Base-by-base conservation (phyloP, 2,329 filamentous ascomycete genomes). In the Colletotrichum siamense region DNA sequence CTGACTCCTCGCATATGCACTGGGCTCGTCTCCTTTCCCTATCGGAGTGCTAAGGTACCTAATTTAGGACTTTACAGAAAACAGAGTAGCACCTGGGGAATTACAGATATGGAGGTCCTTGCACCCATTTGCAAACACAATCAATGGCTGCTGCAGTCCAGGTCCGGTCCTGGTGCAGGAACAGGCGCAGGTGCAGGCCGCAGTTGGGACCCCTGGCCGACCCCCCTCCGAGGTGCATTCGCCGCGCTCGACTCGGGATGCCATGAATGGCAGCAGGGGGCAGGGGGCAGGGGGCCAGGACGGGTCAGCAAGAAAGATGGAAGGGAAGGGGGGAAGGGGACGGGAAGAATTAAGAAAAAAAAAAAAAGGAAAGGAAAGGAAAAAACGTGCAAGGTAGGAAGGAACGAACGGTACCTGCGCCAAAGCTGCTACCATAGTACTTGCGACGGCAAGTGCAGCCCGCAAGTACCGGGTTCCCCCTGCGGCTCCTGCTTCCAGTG, bases 341-440 rank as follows among this genome's bases (percentile, higher is more conserved):
- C 44, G 44, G 44, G 44, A 49, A 13, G n/a, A 49, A 44, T 44
- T 44, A n/a, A n/a, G 16, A 12, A 3, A 10, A 3, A 6, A 49
- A 18, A 39, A 44, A 44, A 44, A 39, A 44, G 10, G 6, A 15
- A 24, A 9, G 12, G n/a, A 26, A 34, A 62, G 30, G 6, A 28
- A 72, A 61, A 59, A 62, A 26, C 34, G 59, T 12, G 44, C n/a
- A 22, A 65, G 63, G 32, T 15, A 22, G 52, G 71, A 63, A 65
- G 39, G 59, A 44, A 76, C 59, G 70, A 76, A 73, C 64, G 74
- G 74, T 76, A 76, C 70, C 74, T 76, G 70, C 44, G 64, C 64
- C 28, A 74, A 73, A 59, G 24, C 52, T 28, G 24, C 24, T 28
- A 15, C 13, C 22, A 57, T 5, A 57, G 39, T 44, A 8, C 52